Base-by-base conservation (phyloP, 1,139 yeast species). In the Debaryomyces robertsiae region DNA sequence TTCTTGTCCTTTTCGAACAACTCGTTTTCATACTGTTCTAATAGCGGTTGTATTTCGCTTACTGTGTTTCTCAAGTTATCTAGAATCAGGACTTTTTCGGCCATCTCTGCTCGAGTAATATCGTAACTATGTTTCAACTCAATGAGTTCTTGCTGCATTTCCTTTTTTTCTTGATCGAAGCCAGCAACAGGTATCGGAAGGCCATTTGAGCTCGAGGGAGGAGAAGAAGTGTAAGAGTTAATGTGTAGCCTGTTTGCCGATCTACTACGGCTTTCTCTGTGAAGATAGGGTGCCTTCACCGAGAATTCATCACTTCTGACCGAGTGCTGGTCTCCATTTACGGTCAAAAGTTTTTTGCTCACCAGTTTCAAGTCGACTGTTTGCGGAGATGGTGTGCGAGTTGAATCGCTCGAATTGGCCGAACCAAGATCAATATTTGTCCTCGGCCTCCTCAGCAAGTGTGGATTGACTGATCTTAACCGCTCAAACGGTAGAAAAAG, bases 401-500 rank as follows among this genome's bases (percentile, higher is more conserved):
- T 15, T 3, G 36, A n/a, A 11, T 35, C 41, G 17, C 13, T 18
- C 14, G 41, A 28, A 15, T 30, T 19, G 17, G 11, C 25, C 9
- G 43, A 24, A 10, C 28, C 15, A 6, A 23, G 27, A n/a, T 36
- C 29, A 14, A 32, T 33, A n/a, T 27, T n/a, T 3, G 24, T 27
- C 23, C 30, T 33, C 22, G 11, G n/a, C 19, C 44, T 30, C 13
- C 35, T 40, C 9, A 33, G 44, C 23, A 61, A 41, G 1, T 52
- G 63, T 2, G 72, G 67, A 47, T 73, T 74, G 18, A 61, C 67
- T 11, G 60, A 53, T 36, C 72, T 68, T 19, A 88, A 70, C 53
- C 88, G 77, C 18, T 81, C 80, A 53, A 81, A 77, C 2, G 91
- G 84, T 33, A 89, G 69, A 54, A 90, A 90, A 27, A 90, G 61